These are phyloP conservation scores for Cantharellus cinnabarinus DNA, from an alignment of 768 basidiomycete genomes.

Conservation along the genomic window DNA sequence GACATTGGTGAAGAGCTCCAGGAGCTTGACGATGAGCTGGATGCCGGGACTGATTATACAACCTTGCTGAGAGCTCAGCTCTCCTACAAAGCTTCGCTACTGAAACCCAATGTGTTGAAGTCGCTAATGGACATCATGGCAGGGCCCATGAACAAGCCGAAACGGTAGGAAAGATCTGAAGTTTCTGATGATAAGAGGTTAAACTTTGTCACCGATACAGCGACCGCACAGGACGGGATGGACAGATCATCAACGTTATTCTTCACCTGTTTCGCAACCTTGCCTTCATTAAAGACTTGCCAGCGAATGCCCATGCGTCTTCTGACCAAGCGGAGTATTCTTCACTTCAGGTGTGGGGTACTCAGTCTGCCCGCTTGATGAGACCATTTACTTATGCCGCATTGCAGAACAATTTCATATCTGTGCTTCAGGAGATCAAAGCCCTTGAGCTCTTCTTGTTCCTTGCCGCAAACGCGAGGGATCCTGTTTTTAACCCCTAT, in stretches of 20 bases:
- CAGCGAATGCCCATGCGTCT: conserved; percentile 46
- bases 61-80: conserved; percentile 62
- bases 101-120: conserved; percentile 46
- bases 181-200: conserved; percentile 1
- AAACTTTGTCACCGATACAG: conserved; percentile 9
- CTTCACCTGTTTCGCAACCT: conserved; percentile 84
- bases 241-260: conserved; percentile 71
- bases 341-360: conserved; percentile 34
- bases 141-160: conserved; percentile 52
- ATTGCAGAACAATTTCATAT: conserved; percentile 40
- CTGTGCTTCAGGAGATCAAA: conserved; percentile 46
- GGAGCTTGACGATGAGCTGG: conserved; percentile 50
- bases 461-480: conserved; percentile 60
- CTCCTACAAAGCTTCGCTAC: conserved; percentile 68
- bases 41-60: conserved; percentile 75
- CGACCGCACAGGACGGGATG: conserved; percentile 59
- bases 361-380: conserved; percentile 9
- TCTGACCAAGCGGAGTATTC: conserved; percentile 65
- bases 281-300: conserved; percentile 79
- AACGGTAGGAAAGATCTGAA: conserved; percentile 15
- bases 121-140: conserved; percentile 56
- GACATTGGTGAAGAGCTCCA: conserved; percentile 86
- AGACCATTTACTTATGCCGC: conserved; percentile 16
- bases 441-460: conserved; percentile 65
- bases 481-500: conserved; percentile 64